A percentile compares a stretch with the other conserved stretches of the same genome.
phyloP scores from a whole-genome alignment of 2,329 filamentous ascomycete genomes.

The Pseudogymnoascus sp. region DNA sequence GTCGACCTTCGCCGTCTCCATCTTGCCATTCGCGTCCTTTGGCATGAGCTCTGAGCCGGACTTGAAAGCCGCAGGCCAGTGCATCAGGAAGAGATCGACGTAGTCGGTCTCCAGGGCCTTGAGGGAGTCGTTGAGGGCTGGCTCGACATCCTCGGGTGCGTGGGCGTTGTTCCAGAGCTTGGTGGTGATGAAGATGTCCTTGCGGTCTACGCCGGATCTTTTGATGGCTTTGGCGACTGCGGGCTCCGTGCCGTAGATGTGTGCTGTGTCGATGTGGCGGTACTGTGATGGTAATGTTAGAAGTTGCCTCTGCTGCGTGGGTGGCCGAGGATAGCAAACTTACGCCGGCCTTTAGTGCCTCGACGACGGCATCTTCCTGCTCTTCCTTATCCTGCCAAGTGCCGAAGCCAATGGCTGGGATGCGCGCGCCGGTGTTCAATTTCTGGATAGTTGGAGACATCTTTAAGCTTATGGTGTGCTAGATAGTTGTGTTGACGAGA shows the following conservation, averaged over 20 bases:
- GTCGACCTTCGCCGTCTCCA: constrained; percentile 18
- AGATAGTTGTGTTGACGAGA: not conserved
- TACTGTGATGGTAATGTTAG: constrained; percentile 22
- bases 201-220: constrained; percentile 33
- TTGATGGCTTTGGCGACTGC: constrained; percentile 38
- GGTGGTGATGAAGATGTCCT: constrained; percentile 43
- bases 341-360: constrained; percentile 36
- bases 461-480: not conserved
- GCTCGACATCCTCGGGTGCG: constrained; percentile 28
- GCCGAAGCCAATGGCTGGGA: constrained; percentile 36
- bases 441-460: constrained; percentile 27
- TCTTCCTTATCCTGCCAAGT: constrained; percentile 40
- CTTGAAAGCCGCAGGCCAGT: constrained; percentile 32
- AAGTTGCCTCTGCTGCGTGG: not conserved
- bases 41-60: constrained; percentile 21
- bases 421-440: constrained; percentile 35
- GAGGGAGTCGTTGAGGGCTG: constrained; percentile 29
- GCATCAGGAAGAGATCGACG: constrained; percentile 34
- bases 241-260: constrained; percentile 37
- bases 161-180: constrained; percentile 52
- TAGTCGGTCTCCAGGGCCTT: constrained; percentile 33
- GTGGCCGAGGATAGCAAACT: not conserved
- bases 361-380: constrained; percentile 35
- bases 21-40: constrained; percentile 22
- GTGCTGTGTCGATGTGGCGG: constrained; percentile 42